phyloP scores from a whole-genome alignment of 805 yeast species.

The Clavispora vitiphila region DNA sequence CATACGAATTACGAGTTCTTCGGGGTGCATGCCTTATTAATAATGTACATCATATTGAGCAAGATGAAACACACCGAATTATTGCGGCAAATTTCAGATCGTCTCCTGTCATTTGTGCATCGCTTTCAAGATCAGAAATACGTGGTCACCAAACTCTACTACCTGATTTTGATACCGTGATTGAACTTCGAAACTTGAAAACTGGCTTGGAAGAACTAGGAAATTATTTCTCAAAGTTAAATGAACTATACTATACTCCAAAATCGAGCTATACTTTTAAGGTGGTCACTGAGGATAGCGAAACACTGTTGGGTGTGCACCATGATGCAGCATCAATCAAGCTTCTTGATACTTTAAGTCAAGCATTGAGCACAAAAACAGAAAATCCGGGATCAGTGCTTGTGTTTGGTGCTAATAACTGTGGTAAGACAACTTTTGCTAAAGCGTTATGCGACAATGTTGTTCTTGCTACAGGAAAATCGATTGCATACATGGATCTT shows the following conservation, averaged over 20 bases:
- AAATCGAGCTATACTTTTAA: conserved; percentile 8
- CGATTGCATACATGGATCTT: conserved; percentile 57
- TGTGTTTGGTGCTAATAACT: conserved; percentile 62
- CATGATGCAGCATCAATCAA: neutral
- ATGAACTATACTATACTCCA: conserved; percentile 23
- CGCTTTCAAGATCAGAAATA: conserved; percentile 8
- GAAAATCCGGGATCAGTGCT: conserved; percentile 25
- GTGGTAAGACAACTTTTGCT: conserved; percentile 77
- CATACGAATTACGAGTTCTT: conserved; percentile 37
- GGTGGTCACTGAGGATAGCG: neutral
- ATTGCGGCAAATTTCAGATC: conserved; percentile 33
- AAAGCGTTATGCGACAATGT: conserved; percentile 49
- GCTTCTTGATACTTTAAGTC: conserved; percentile 1
- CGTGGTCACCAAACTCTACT: conserved; percentile 32
- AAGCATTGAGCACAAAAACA: conserved; percentile 3
- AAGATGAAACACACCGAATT: conserved; percentile 21
- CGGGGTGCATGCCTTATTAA: conserved; percentile 47
- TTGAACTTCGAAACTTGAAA: conserved; percentile 28
- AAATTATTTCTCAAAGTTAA: conserved; percentile 39
- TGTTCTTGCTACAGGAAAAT: conserved; percentile 20
- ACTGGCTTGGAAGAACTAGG: conserved; percentile 47
- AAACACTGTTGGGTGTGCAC: neutral
- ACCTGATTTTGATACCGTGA: conserved; percentile 39
- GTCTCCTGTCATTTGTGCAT: conserved; percentile 24
- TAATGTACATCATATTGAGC: conserved; percentile 24